Evolutionary conservation across 345 rosid genomes (phyloP), one percentile per base, ranked within the genome.

Genomic region (Melastoma malabathricum): DNA sequence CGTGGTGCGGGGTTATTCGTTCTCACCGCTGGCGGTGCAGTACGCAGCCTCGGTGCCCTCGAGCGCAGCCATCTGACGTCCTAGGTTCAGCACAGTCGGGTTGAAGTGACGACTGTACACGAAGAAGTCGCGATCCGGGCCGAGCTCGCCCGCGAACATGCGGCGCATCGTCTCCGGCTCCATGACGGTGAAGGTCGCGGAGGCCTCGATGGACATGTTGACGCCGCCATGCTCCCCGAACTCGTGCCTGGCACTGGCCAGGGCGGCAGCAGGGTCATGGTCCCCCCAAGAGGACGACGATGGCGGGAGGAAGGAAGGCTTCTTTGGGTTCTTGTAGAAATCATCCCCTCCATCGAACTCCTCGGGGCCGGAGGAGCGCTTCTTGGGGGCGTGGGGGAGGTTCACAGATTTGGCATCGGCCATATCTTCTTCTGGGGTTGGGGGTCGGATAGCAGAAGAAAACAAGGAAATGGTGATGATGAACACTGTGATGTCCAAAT

Each of bases 111-210:
- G 97, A 69, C 97, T 92, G 61, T 84, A 92, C 57, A 92, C 76
- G 68, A 79, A 92, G 72, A 87, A 92, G 67, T 92, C 94, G 10
- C 90, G 85, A 49, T 92, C 95, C 8, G 99, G 84, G 14, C 97
- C 98, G n/a, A 87, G 81, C 53, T 92, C 97, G 27, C 97, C 95
- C 58, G 90, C 0, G 69, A 92, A 92, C 89, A 92, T 77, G 25
- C 88, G 83, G 48, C 79, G 69, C 97, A 92, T 83, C 48, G 94
- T 92, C 22, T 84, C 97, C 0, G 99, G 85, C 68, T 92, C 99
- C 94, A 92, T 87, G 61, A 84, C 99, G 45, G 97, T 87, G 83
- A 92, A 92, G 52, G 95, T 84, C 58, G 94, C 99, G n/a, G 97
- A 92, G 46, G 97, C 95, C 67, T 92, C 99, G 51, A 84, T 92